Evolutionary conservation across 2,329 filamentous ascomycete genomes (phyloP).

Genomic region (Rhynchosporium graminicola): DNA sequence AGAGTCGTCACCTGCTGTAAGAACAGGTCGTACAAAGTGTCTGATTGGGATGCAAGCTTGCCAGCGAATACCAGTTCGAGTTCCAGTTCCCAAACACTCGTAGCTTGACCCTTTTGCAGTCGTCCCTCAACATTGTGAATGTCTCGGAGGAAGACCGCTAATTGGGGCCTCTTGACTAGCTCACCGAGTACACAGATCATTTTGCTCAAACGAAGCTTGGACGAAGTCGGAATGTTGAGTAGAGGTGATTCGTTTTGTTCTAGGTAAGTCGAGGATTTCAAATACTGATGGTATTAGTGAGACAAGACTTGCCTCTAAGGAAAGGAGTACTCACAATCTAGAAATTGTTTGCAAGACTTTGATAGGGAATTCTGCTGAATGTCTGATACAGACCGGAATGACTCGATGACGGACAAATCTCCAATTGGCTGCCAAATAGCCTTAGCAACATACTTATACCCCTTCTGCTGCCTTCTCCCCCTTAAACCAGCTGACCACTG

Average conservation of each 20-base stretch:
- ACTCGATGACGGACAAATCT: not conserved
- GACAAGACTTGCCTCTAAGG: not conserved
- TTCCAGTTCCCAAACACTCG: slow-evolving; percentile 28
- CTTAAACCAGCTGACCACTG: slow-evolving; percentile 27
- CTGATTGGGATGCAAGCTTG: slow-evolving; percentile 33
- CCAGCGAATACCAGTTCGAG: slow-evolving; percentile 33
- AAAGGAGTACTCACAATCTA: slow-evolving; percentile 29
- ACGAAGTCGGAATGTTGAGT: slow-evolving; percentile 18
- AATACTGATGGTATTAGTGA: slow-evolving; percentile 25
- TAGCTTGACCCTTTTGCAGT: slow-evolving; percentile 26
- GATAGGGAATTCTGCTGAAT: slow-evolving; percentile 22
- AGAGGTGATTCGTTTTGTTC: not conserved
- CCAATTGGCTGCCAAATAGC: slow-evolving; percentile 33
- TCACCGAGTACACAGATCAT: slow-evolving; percentile 29
- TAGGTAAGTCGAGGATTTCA: slow-evolving; percentile 23
- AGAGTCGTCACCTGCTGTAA: slow-evolving; percentile 25
- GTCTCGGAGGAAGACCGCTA: slow-evolving; percentile 31
- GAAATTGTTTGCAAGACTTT: slow-evolving; percentile 28
- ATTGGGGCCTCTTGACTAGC: slow-evolving; percentile 26
- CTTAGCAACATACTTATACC: slow-evolving; percentile 30
- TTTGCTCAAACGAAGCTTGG: slow-evolving; percentile 25
- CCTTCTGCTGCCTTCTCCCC: slow-evolving; percentile 26
- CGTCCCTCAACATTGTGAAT: slow-evolving; percentile 29
- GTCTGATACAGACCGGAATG: not conserved
- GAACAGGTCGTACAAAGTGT: slow-evolving; percentile 26